Base-by-base conservation (phyloP, 805 yeast genomes). In the Wickerhamiella bombiphila region DNA sequence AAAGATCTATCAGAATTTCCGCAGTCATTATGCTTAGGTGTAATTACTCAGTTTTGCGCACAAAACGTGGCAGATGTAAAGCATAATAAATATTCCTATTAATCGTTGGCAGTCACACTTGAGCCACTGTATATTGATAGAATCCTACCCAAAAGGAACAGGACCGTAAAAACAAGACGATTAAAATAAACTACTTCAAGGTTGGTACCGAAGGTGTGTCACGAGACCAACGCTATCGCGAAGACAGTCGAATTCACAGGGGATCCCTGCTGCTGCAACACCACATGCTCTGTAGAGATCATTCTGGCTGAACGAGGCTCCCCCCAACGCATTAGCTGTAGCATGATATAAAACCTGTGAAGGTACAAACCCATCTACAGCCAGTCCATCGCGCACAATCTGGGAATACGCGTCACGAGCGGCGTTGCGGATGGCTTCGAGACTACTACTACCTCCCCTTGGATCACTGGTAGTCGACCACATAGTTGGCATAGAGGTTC, bases 161-260 rank as follows among this genome's bases (percentile, higher is more conserved):
- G n/a, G n/a, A n/a, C n/a, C n/a, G n/a, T n/a, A n/a, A n/a, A n/a
- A n/a, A n/a, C n/a, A n/a, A n/a, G n/a, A n/a, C n/a, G n/a, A n/a
- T n/a, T n/a, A n/a, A n/a, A n/a, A n/a, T n/a, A n/a, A n/a, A n/a
- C n/a, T n/a, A n/a, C n/a, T n/a, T n/a, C n/a, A n/a, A n/a, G n/a
- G n/a, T n/a, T 24, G 14, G 22, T 30, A 30, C 14, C 45, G 43
- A 28, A 44, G 25, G 35, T 55, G 59, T 9, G 60, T 56, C 22
- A 57, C 50, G 9, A 56, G 42, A 7, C 61, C 61, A n/a, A 56
- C 51, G 22, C 44, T 48, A 34, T 56, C 61, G 7, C 59, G 47
- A 25, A 49, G 28, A 28, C 51, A 42, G 24, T 54, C 55, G 40
- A 53, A 53, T 4, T 17, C 26, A 13, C 37, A 19, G 7, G 40